Base-by-base conservation (phyloP, 768 basidiomycete species). In the Collybiopsis confluens region DNA sequence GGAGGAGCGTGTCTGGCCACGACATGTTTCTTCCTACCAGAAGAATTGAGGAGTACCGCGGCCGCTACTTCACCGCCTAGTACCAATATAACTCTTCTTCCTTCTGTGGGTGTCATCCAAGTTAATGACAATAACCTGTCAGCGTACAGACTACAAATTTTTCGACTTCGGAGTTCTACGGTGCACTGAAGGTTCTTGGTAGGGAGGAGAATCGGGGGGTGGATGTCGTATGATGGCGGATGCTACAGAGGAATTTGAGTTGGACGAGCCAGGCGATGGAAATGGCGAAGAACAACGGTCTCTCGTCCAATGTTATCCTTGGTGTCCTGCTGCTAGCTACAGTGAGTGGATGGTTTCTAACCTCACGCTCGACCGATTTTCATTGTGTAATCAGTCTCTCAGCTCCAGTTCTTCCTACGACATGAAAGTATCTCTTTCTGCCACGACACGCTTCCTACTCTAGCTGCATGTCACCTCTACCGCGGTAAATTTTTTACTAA, bases 1-100 rank as follows among this genome's bases (percentile, higher is more conserved):
- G 90, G 86, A 9, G 97, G 97, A 13, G 91, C 89, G 0, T 96
- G 94, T 65, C 80, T 99, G 58, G 88, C 95, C 45, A 86, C 88
- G 36, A 79, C 81, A 18, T 86, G 81, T 63, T 98, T 98, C 77
- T 98, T 92, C 73, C 63, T 98, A 62, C 92, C 94, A 0, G 84
- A 88, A 58, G 84, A 88, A 54, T 77, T 96, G 58, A 81, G 80
- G 55, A 80, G 81, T 23, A 61, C 75, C 15, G 76, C 68, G 15
- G 82, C 80, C 0, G 74, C 75, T 8, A 70, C 75, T 0, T 72
- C 77, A 2, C 85, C 86, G 0, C 75, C 79, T 0, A 75, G 73
- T 56, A 30, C 42, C 26, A 54, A 49, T 30, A 11, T 49, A 18
- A 21, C 7, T 20, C 45, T 35, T 41, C 62, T 64, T 16, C 52